These are phyloP conservation scores for Gynostemma pentaphyllum DNA, from an alignment of 306 rosid genomes.

Conservation along the genomic window DNA sequence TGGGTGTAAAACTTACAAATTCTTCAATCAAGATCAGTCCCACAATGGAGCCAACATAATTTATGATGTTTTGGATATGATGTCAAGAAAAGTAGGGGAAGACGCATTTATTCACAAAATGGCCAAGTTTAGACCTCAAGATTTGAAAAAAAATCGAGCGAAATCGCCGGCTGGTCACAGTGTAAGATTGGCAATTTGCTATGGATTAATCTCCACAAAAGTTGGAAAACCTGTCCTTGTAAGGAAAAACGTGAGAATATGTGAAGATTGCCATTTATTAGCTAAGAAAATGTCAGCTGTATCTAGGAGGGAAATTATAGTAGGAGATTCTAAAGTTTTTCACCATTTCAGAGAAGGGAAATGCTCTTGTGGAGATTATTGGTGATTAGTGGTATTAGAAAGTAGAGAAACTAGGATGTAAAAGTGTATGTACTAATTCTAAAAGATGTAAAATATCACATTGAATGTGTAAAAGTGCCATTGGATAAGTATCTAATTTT, in stretches of 20 bases:
- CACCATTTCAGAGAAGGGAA: slow-evolving; percentile 46
- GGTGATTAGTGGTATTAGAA: no score
- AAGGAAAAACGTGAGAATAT: slow-evolving; percentile 41
- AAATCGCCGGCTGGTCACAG: slow-evolving; percentile 29
- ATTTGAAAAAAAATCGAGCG: slow-evolving; percentile 21
- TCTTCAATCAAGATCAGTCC: slow-evolving; percentile 29
- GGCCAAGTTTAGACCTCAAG: slow-evolving; percentile 32
- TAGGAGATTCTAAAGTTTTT: slow-evolving; percentile 43
- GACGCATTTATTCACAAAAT: slow-evolving; percentile 11
- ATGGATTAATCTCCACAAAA: slow-evolving; percentile 38
- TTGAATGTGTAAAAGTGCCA: no score
- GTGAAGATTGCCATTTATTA: slow-evolving; percentile 39
- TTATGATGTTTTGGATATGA: slow-evolving; percentile 21
- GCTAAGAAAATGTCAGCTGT: slow-evolving; percentile 33
- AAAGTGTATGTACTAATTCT: no score
- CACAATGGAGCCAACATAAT: slow-evolving; percentile 28
- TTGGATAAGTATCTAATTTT: no score
- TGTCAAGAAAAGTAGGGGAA: slow-evolving; percentile 20
- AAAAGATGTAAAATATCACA: no score
- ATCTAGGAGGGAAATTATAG: slow-evolving; percentile 32
- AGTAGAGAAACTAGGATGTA: no score
- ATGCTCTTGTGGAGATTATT: slow-evolving; percentile 48
- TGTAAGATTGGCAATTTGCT: slow-evolving; percentile 48
- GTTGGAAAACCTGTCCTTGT: slow-evolving; percentile 40
- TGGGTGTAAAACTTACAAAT: slow-evolving; percentile 18